phyloP scores from a whole-genome alignment of 169 alveolate species.

The Cardiosporidium cionae region DNA sequence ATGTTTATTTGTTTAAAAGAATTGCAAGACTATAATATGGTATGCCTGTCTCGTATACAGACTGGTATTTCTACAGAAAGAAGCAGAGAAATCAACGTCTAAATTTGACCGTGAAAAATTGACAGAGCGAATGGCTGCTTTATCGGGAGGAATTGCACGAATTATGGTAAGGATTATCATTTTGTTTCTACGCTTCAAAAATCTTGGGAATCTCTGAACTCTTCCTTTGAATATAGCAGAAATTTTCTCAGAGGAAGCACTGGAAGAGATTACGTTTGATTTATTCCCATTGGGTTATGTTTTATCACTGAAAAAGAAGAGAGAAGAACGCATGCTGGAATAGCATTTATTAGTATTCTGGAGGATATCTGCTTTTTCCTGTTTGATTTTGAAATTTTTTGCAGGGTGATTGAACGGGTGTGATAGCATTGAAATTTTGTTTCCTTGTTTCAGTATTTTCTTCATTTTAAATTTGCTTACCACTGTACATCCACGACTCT shows the following conservation, averaged over 20 bases:
- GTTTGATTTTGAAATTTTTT: neutral
- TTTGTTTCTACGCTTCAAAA: neutral
- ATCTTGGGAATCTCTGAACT: neutral
- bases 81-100: slow-evolving; percentile 60
- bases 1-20: too few relatives aligned
- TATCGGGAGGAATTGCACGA: slow-evolving; percentile 78
- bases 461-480: too few relatives aligned
- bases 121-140: slow-evolving; percentile 75
- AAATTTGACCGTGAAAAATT: slow-evolving; percentile 67
- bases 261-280: neutral
- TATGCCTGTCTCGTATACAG: slow-evolving; percentile 26
- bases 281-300: neutral
- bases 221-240: too few relatives aligned
- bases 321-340: neutral
- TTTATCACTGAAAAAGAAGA: neutral
- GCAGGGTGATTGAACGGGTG: too few relatives aligned
- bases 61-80: slow-evolving; percentile 44
- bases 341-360: neutral
- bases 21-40: too few relatives aligned
- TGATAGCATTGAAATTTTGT: too few relatives aligned
- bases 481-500: too few relatives aligned
- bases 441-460: too few relatives aligned
- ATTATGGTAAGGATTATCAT: slow-evolving; percentile 42
- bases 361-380: neutral
- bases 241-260: too few relatives aligned